Evolutionary conservation across 371 early-diverging fungal genomes (phyloP).

Genomic region (Mucor irregularis): DNA sequence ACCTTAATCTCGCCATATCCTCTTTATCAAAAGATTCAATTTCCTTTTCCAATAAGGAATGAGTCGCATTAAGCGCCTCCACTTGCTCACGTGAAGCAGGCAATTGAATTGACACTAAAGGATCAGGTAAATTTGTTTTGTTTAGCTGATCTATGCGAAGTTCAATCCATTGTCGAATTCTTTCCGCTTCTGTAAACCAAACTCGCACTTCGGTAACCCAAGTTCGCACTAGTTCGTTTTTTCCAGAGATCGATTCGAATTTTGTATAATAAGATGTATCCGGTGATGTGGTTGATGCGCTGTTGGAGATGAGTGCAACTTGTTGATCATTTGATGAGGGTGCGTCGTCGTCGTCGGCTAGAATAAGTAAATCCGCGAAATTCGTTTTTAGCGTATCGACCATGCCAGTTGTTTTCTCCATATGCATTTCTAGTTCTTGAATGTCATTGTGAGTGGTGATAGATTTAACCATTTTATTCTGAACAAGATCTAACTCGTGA

Average conservation of each 20-base stretch:
- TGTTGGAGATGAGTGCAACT: neutral
- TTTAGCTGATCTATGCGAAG: constrained; percentile 42
- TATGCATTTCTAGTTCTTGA: constrained; percentile 37
- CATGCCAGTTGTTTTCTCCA: constrained; percentile 28
- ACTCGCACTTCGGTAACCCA: constrained; percentile 55
- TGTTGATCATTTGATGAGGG: no score
- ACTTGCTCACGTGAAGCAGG: constrained; percentile 33
- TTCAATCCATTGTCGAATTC: constrained; percentile 45
- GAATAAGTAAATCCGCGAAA: constrained; percentile 26
- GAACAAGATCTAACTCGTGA: constrained; percentile 47
- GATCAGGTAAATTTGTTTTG: constrained; percentile 33
- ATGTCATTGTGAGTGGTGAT: constrained; percentile 38
- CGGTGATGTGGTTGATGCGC: neutral
- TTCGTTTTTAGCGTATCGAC: constrained; percentile 23
- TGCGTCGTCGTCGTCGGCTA: neutral
- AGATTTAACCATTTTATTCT: constrained; percentile 43
- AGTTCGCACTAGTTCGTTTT: constrained; percentile 33
- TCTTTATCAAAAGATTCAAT: constrained; percentile 50
- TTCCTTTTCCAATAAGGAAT: constrained; percentile 44
- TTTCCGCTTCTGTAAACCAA: constrained; percentile 48
- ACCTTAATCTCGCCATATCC: constrained; percentile 54
- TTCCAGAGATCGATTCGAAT: constrained; percentile 31
- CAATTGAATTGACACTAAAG: constrained; percentile 15
- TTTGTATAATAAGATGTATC: constrained; percentile 30
- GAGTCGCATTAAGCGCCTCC: constrained; percentile 31